Evolutionary conservation across 371 early-diverging fungal species (phyloP), one percentile per base, ranked within the genome.

Genomic region (Sporodiniella umbellata): DNA sequence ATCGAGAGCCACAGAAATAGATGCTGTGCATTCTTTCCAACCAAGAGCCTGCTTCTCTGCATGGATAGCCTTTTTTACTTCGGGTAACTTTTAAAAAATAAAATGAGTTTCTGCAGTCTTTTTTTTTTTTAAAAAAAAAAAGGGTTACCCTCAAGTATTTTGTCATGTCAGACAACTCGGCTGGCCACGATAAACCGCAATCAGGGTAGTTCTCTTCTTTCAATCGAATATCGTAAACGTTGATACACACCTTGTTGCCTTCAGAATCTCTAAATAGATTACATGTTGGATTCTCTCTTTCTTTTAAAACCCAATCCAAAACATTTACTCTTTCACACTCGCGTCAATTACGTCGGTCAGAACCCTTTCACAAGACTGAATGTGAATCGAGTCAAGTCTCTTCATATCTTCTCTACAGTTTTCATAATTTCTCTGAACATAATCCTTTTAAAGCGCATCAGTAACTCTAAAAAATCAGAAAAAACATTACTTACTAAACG

Each of bases 171-270:
- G 58, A 51, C 31, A 91, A 60, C 47, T 85, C 86, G 42, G 80
- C 60, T 1, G 93, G 93, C 93, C 93, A 93, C 0, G 53, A 47
- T 43, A 83, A 54, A 7, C 93, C 93, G 56, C 93, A 93, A 0
- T 67, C 68, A 2, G 85, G 84, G 40, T 56, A 77, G 4, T 60
- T 12, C 33, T 77, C 64, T 38, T 91, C 89, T 24, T 63, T 62
- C 8, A 86, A 42, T 26, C 94, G 82, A 26, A 90, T 85, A 60
- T 94, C 94, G 56, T 92, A 94, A 64, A 84, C 78, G 58, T 94
- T 94, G 23, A 89, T 53, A 61, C 94, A 94, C 12, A 52, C 46
- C 28, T 55, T 49, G 8, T 66, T 24, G 10, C 59, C 55, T 14
- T 58, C 44, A 22, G 43, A 44, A 23, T 52, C 42, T 39, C 61